Base-by-base conservation (phyloP, 2,329 filamentous ascomycete genomes). In the Alternaria longipes region DNA sequence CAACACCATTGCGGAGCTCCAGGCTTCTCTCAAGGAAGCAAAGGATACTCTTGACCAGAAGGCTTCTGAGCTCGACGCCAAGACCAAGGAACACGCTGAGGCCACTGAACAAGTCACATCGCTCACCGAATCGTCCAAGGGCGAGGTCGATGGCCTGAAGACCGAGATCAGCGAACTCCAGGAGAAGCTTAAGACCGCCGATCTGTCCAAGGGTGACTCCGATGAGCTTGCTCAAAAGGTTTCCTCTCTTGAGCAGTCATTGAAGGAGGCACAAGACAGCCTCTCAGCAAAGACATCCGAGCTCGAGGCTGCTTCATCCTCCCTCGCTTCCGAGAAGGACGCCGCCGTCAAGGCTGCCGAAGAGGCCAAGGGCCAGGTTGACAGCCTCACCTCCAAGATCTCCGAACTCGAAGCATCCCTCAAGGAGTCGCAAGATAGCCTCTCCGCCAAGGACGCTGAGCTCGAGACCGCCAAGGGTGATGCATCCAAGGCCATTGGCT, bases 1-100 rank as follows among this genome's bases (percentile, higher is more conserved):
- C 46, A 65, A 60, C 54, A 73, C 70, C 62, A 70, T 74, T 28
- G 59, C 69, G 28, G 69, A 76, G 56, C 67, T 76, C n/a, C 68
- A 74, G 40, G 58, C 65, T 6, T 65, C 72, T 24, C 59, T 64
- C 44, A 61, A 68, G 63, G 54, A 60, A 28, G 61, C 59, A 11
- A 61, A 69, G 59, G 62, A 64, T 30, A 60, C 66, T 12, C 62
- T 72, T 16, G 70, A 67, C 34, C 60, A 65, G 53, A 67, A 71
- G 64, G 59, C 63, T 30, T 62, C 65, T 32, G 67, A 70, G 18
- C 63, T 73, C 36, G 64, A 68, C 7, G 44, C 58, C 22, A 67
- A 68, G 60, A 60, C 66, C 18, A 63, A 73, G 53, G 66, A 71
- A 53, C 56, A 63, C 28, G 54, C 60, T 44, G 62, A 62, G 44